These are phyloP conservation scores for Cercospora janseana DNA, from an alignment of 2,329 filamentous ascomycete species.

Conservation along the genomic window DNA sequence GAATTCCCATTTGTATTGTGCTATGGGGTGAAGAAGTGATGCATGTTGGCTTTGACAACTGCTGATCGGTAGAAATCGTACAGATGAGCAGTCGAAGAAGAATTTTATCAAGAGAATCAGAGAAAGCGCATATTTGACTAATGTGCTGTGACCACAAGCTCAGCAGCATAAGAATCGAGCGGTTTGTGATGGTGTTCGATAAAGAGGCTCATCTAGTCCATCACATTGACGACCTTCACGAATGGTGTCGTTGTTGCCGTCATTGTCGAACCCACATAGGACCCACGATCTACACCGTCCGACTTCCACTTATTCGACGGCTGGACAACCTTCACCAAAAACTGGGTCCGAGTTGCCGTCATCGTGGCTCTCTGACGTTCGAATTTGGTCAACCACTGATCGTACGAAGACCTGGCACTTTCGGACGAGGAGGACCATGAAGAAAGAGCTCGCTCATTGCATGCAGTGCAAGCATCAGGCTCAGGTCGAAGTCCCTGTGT, in stretches of 20 bases:
- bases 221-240: background rate
- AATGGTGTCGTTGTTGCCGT: background rate
- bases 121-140: too few species aligned
- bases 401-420: background rate
- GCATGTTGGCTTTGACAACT: too few species aligned
- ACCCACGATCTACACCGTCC: too few species aligned
- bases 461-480: background rate
- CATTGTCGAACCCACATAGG: too few species aligned
- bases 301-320: too few species aligned
- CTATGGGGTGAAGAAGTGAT: conserved; percentile 23
- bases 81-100: too few species aligned
- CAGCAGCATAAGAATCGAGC: too few species aligned
- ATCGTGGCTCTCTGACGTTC: background rate
- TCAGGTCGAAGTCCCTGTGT: background rate
- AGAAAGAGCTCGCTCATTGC: conserved; percentile 2
- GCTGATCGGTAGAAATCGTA: too few species aligned
- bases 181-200: too few species aligned
- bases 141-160: too few species aligned
- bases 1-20: conserved; percentile 31
- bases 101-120: too few species aligned
- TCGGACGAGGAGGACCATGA: background rate
- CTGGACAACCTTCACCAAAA: too few species aligned
- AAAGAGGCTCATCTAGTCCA: background rate
- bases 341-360: background rate
- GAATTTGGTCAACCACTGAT: background rate